A percentile compares a stretch with the other conserved stretches of the same genome.
These are phyloP conservation scores for Aspergillus sp. DNA, from an alignment of 2,329 filamentous ascomycete genomes.

Conservation along the genomic window DNA sequence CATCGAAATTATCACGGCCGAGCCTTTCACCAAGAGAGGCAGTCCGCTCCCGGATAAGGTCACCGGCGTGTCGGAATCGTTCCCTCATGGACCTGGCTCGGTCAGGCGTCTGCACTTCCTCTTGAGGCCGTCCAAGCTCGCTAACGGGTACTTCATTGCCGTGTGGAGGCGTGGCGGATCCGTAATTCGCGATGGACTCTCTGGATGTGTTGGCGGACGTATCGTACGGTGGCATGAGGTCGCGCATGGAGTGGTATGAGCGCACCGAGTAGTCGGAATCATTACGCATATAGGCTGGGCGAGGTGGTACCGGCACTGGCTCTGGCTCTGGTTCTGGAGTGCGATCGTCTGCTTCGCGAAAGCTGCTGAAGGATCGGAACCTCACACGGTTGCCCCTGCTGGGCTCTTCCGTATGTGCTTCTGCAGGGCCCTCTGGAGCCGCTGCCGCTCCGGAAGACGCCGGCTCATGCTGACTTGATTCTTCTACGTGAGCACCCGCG, in stretches of 20 bases:
- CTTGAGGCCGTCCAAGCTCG: neutral
- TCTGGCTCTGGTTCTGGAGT: constrained; percentile 3
- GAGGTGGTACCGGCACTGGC: neutral
- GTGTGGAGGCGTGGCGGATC: neutral
- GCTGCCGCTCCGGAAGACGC: neutral
- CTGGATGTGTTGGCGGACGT: constrained; percentile 19
- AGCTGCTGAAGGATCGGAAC: constrained; percentile 26
- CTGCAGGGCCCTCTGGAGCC: neutral
- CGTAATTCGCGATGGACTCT: constrained; percentile 1
- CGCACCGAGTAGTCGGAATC: constrained; percentile 26
- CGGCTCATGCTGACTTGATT: neutral
- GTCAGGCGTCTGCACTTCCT: constrained; percentile 16
- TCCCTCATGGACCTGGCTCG: constrained; percentile 27
- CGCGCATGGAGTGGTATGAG: constrained; percentile 21
- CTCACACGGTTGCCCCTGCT: constrained; percentile 24
- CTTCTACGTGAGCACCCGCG: neutral
- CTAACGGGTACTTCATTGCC: constrained; percentile 5
- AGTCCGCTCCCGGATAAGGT: constrained; percentile 37
- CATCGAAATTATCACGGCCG: constrained; percentile 34
- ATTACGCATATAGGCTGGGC: constrained; percentile 14
- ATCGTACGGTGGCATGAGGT: constrained; percentile 11
- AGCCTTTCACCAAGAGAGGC: constrained; percentile 33
- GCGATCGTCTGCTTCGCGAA: constrained; percentile 15
- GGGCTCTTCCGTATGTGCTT: neutral
- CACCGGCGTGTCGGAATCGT: constrained; percentile 34